Evolutionary conservation across 345 rosid species (phyloP).

Genomic region (Pseudoturritis turrita): DNA sequence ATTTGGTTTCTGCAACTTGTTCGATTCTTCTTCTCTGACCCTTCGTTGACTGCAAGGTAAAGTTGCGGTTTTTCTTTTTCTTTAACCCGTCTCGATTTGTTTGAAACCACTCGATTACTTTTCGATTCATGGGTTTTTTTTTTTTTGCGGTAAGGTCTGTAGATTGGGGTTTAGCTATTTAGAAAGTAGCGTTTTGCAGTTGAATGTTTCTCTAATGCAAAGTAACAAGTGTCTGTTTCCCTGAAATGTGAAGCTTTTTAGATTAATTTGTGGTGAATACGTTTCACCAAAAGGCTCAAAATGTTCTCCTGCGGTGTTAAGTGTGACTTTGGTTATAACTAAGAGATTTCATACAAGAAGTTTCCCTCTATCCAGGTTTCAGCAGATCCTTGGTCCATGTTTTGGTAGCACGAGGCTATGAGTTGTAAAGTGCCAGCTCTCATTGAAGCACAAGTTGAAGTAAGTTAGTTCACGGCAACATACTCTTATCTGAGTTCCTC

Average conservation of each 20-base stretch:
- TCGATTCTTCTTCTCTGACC: slow-evolving; percentile 20
- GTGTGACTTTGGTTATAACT: background rate
- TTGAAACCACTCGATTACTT: background rate
- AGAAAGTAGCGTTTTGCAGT: background rate
- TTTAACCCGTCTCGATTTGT: slow-evolving; percentile 7
- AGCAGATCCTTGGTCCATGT: slow-evolving; percentile 20
- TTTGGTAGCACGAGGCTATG: slow-evolving; percentile 30
- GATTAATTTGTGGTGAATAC: background rate
- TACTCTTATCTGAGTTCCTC: background rate
- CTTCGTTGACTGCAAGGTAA: slow-evolving; percentile 28
- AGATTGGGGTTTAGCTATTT: background rate
- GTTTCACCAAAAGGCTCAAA: background rate
- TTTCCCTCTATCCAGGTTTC: slow-evolving; percentile 5
- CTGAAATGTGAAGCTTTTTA: background rate
- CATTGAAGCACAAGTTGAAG: slow-evolving; percentile 33
- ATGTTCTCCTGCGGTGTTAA: background rate
- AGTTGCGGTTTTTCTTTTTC: slow-evolving; percentile 3
- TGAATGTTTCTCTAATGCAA: background rate
- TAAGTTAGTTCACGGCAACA: slow-evolving; percentile 6
- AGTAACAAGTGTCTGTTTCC: background rate
- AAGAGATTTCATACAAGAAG: background rate
- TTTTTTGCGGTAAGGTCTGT: background rate
- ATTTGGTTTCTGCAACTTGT: slow-evolving; percentile 25
- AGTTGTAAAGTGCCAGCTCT: slow-evolving; percentile 27
- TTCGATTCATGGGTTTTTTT: background rate